Conservation (phyloP, 139 green algal species). For the Chlamydomonas applanata region DNA sequence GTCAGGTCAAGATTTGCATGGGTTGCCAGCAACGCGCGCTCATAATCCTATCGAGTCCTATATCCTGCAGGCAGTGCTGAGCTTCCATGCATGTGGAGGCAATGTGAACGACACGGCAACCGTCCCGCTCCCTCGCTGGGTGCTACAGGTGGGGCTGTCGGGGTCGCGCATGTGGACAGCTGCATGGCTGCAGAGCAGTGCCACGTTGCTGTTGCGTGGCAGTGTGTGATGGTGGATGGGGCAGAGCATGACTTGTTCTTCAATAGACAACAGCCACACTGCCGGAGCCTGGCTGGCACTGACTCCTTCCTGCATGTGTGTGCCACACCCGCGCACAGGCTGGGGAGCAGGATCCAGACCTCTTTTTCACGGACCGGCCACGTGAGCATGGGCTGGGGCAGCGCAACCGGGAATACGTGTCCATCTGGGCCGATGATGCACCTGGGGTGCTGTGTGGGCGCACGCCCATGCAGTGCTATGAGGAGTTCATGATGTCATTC, state of each 20-base stretch:
- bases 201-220: too few relatives aligned
- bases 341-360: conserved; percentile 75
- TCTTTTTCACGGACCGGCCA: conserved; percentile 84
- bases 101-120: conserved; percentile 89
- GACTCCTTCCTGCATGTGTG: background rate
- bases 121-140: conserved; percentile 82
- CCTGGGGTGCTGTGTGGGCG: conserved; percentile 53
- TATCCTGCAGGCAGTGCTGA: conserved; percentile 79
- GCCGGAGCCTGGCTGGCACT: background rate
- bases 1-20: too few relatives aligned
- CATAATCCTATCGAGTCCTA: background rate
- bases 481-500: conserved; percentile 84
- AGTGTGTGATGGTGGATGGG: too few relatives aligned
- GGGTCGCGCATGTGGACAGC: too few relatives aligned
- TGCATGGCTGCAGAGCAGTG: too few relatives aligned
- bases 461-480: conserved; percentile 77
- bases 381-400: conserved; percentile 36
- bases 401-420: conserved; percentile 83
- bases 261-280: too few relatives aligned
- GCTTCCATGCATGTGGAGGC: conserved; percentile 91
- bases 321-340: conserved; percentile 42
- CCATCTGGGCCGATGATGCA: conserved; percentile 78
- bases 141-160: conserved; percentile 67
- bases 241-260: too few relatives aligned
- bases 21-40: too few relatives aligned